These are phyloP conservation scores for Lachancea sp. DNA, from an alignment of 805 yeast genomes.

Conservation along the genomic window DNA sequence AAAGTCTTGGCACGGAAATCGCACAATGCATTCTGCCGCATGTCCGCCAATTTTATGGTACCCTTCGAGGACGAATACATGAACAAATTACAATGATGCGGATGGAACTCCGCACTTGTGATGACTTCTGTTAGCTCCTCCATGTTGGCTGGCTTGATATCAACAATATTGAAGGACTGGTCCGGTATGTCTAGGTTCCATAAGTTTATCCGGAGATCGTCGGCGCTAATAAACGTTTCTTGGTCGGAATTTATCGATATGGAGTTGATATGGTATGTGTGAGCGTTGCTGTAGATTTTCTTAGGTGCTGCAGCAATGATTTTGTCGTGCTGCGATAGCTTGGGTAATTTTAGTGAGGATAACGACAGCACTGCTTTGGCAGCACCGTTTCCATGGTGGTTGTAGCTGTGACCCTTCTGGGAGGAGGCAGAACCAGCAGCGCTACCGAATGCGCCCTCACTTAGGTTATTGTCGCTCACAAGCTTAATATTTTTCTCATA, in stretches of 20 bases:
- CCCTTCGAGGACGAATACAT: slow-evolving; percentile 96
- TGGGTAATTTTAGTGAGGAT: slow-evolving; percentile 66
- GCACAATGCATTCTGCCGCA: slow-evolving; percentile 93
- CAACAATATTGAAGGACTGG: slow-evolving; percentile 94
- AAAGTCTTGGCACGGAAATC: slow-evolving; percentile 81
- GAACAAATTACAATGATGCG: slow-evolving; percentile 82
- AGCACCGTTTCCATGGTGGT: slow-evolving; percentile 14
- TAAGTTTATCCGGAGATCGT: slow-evolving; percentile 88
- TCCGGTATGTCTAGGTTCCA: slow-evolving; percentile 95
- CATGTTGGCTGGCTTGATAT: slow-evolving; percentile 96
- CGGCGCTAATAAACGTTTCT: slow-evolving; percentile 88
- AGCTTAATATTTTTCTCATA: slow-evolving; percentile 86
- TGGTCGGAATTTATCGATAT: slow-evolving; percentile 92
- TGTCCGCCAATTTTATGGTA: slow-evolving; percentile 88
- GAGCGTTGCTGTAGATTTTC: slow-evolving; percentile 88
- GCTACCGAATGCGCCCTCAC: slow-evolving; percentile 34
- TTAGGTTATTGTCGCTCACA: slow-evolving; percentile 84
- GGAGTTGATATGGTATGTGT: slow-evolving; percentile 96
- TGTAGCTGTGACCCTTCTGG: background rate
- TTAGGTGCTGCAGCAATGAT: slow-evolving; percentile 94
- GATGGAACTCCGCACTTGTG: slow-evolving; percentile 95
- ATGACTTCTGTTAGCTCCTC: slow-evolving; percentile 98
- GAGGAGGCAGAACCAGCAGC: slow-evolving; percentile 3
- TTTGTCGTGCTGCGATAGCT: slow-evolving; percentile 87
- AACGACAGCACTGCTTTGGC: slow-evolving; percentile 33